phyloP scores from a whole-genome alignment of 441 rosid genomes.

The Pelargonium myrrhifolium region DNA sequence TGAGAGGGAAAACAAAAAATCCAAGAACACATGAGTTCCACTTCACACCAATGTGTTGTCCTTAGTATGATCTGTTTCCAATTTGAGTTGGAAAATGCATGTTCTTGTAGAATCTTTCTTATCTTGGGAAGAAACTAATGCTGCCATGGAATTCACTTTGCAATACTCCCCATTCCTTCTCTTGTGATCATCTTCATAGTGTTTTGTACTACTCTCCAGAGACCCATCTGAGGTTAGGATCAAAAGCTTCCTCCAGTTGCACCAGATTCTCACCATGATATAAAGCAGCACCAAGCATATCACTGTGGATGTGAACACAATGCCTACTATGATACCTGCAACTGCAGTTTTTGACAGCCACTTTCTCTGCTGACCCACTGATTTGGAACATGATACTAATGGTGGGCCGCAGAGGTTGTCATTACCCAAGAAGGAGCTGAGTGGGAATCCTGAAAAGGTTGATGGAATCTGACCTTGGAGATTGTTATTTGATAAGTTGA shows the following conservation, averaged over 20 bases:
- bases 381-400: constrained; percentile 33
- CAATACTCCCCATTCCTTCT: constrained; percentile 18
- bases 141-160: constrained; percentile 15
- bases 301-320: constrained; percentile 49
- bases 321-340: constrained; percentile 38
- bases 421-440: constrained; percentile 52
- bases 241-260: constrained; percentile 47
- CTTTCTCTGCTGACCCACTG: constrained; percentile 22
- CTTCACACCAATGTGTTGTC: constrained; percentile 3
- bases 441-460: constrained; percentile 50
- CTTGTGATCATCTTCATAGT: constrained; percentile 16
- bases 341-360: constrained; percentile 38
- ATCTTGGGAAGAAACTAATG: constrained; percentile 8
- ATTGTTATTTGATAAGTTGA: constrained; percentile 70
- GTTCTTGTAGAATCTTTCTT: constrained; percentile 8
- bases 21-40: background rate
- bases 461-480: constrained; percentile 58
- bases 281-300: constrained; percentile 59
- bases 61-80: constrained; percentile 14
- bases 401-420: constrained; percentile 58
- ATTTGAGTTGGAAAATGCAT: constrained; percentile 21
- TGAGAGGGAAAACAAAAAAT: background rate
- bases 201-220: constrained; percentile 11
- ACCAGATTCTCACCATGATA: constrained; percentile 63
- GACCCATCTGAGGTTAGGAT: constrained; percentile 29